Evolutionary conservation across 352 stramenopile genomes (phyloP).

Genomic region (Pythium coloratum): DNA sequence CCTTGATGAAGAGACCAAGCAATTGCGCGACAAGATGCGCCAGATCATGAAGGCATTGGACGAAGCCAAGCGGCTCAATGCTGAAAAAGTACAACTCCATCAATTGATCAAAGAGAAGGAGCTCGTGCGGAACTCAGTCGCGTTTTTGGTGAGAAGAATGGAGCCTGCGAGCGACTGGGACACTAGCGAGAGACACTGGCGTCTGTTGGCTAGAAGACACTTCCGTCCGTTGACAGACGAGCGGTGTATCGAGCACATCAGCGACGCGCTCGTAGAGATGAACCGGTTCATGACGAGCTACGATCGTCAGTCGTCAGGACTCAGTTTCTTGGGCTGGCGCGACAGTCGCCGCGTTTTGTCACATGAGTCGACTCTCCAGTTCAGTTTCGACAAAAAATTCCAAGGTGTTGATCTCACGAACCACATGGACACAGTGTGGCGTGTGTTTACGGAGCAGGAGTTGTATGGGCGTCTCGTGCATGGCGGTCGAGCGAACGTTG

Average conservation of each 20-base stretch:
- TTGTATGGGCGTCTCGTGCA: neutral
- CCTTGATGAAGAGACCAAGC: conserved; percentile 3
- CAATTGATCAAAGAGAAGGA: conserved; percentile 7
- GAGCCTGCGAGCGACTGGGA: conserved; percentile 1
- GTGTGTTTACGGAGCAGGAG: conserved; percentile 7
- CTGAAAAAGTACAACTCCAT: conserved; percentile 1
- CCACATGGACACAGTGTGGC: conserved; percentile 7
- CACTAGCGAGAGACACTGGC: neutral
- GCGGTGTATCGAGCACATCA: conserved; percentile 1
- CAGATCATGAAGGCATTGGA: neutral
- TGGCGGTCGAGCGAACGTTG: neutral
- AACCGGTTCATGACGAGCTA: conserved; percentile 6
- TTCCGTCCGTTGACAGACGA: conserved; percentile 8
- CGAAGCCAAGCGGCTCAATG: neutral
- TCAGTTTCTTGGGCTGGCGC: conserved; percentile 18
- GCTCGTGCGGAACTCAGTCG: neutral
- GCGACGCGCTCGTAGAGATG: conserved; percentile 3
- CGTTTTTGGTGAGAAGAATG: neutral
- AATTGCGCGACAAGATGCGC: neutral
- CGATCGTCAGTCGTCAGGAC: conserved; percentile 2
- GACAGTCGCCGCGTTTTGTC: conserved; percentile 4
- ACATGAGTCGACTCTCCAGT: neutral
- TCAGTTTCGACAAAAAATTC: conserved; percentile 15
- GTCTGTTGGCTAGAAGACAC: neutral
- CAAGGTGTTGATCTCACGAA: conserved; percentile 2